Evolutionary conservation across 345 rosid genomes (phyloP).

Genomic region (Ceriops zippeliana): DNA sequence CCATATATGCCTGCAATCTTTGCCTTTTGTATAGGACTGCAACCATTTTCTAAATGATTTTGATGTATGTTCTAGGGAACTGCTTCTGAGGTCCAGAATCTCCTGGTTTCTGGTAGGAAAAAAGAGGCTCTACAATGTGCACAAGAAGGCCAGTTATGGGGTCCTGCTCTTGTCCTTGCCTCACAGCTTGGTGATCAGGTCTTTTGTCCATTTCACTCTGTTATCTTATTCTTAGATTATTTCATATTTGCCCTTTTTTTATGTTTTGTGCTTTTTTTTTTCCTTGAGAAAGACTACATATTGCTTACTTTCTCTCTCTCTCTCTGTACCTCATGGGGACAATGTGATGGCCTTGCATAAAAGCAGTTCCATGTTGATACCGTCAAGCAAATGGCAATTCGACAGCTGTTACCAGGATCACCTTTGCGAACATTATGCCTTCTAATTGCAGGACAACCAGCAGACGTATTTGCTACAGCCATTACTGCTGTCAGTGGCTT

Average conservation of each 20-base stretch:
- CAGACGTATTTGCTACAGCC: constrained; percentile 69
- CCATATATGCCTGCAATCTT: constrained; percentile 9
- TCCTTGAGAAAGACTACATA: constrained; percentile 6
- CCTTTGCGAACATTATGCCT: constrained; percentile 94
- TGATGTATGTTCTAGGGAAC: constrained; percentile 56
- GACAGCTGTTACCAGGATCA: constrained; percentile 87
- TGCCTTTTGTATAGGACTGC: not conserved
- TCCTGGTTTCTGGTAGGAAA: constrained; percentile 92
- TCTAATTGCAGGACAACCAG: constrained; percentile 96
- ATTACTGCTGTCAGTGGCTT: constrained; percentile 26
- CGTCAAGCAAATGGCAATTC: constrained; percentile 94
- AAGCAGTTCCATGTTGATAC: constrained; percentile 89
- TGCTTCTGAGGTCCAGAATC: constrained; percentile 87
- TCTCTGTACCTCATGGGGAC: constrained; percentile 6
- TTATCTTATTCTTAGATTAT: constrained; percentile 8
- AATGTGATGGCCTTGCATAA: constrained; percentile 13
- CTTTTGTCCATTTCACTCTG: constrained; percentile 18
- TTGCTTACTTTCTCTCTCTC: constrained; percentile 7
- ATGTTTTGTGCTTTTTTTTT: too few relatives aligned
- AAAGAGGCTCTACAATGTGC: constrained; percentile 78
- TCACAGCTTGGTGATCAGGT: constrained; percentile 98
- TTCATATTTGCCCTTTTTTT: not conserved
- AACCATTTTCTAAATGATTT: constrained; percentile 17
- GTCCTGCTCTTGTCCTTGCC: constrained; percentile 94
- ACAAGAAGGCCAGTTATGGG: constrained; percentile 97